These are phyloP conservation scores for Dactylonectria macrodidyma DNA, from an alignment of 2,329 filamentous ascomycete species.

Conservation along the genomic window DNA sequence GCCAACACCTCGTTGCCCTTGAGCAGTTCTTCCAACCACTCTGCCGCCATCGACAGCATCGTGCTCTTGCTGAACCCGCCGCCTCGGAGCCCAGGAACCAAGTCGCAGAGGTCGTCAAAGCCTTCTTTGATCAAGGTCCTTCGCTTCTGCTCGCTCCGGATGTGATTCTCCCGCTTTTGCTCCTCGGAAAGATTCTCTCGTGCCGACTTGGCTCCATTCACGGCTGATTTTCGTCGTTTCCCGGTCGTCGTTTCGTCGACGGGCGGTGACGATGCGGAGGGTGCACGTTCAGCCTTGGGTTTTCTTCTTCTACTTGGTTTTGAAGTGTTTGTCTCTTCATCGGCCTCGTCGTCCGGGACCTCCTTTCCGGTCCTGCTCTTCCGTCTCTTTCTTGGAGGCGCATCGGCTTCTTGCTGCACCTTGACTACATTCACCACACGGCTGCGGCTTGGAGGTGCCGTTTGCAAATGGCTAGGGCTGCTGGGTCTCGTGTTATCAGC, in stretches of 20 bases:
- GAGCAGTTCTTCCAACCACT: slow-evolving; percentile 83
- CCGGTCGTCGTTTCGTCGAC: slow-evolving; percentile 54
- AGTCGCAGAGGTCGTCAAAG: slow-evolving; percentile 82
- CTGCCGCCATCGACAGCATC: slow-evolving; percentile 81
- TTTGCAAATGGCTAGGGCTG: slow-evolving; percentile 61
- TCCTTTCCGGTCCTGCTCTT: slow-evolving; percentile 68
- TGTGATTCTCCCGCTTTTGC: slow-evolving; percentile 89
- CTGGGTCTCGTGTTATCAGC: slow-evolving; percentile 71
- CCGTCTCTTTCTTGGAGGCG: slow-evolving; percentile 65
- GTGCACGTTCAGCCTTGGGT: slow-evolving; percentile 59
- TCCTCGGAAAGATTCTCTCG: slow-evolving; percentile 84
- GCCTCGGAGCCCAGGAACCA: slow-evolving; percentile 82
- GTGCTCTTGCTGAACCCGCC: slow-evolving; percentile 88
- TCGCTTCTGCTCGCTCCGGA: slow-evolving; percentile 89
- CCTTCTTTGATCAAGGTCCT: slow-evolving; percentile 86
- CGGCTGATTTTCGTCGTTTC: slow-evolving; percentile 67
- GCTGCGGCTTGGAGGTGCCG: slow-evolving; percentile 31
- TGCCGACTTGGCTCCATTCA: slow-evolving; percentile 59
- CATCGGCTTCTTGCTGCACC: slow-evolving; percentile 56
- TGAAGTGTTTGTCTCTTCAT: slow-evolving; percentile 53
- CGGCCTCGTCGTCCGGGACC: slow-evolving; percentile 56
- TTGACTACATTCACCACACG: slow-evolving; percentile 44
- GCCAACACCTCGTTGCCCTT: slow-evolving; percentile 76
- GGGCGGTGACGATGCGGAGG: slow-evolving; percentile 50
- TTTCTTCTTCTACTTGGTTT: slow-evolving; percentile 63